phyloP scores from a whole-genome alignment of 2,329 filamentous ascomycete species.

The Penicillium sp. region DNA sequence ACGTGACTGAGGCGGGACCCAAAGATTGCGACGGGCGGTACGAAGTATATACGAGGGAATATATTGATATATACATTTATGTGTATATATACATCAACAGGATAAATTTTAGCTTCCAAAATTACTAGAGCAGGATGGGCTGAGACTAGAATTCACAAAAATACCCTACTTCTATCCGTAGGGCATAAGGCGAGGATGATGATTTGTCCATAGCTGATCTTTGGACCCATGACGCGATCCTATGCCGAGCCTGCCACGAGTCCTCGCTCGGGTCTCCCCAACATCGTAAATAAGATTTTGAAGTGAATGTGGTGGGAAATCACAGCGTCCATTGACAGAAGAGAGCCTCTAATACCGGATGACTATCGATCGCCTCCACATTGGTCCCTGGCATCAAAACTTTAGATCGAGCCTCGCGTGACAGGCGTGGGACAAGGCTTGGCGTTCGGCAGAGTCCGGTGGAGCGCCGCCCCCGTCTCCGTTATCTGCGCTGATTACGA shows the following conservation, averaged over 20 bases:
- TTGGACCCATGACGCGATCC: slow-evolving; percentile 4
- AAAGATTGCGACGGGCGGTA: background rate
- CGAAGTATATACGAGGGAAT: slow-evolving; percentile 13
- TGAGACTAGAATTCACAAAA: background rate
- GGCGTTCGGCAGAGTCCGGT: slow-evolving; percentile 8
- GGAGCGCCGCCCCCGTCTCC: slow-evolving; percentile 8
- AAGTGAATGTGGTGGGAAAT: background rate
- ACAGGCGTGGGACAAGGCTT: slow-evolving; percentile 2
- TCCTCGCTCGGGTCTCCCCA: background rate
- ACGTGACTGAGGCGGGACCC: background rate
- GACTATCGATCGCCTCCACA: background rate
- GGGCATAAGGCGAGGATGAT: background rate
- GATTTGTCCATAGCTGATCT: background rate
- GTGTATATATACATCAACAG: too few relatives aligned
- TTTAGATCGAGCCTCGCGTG: slow-evolving; percentile 9
- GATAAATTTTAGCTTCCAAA: background rate
- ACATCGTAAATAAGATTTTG: background rate
- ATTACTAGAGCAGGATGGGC: background rate
- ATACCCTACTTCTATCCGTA: background rate
- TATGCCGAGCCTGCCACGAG: background rate
- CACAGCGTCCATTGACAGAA: background rate
- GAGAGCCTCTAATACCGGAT: background rate
- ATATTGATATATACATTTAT: too few relatives aligned
- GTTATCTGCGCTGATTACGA: slow-evolving; percentile 27
- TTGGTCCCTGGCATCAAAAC: background rate